Percentiles rank a stretch among this genome's conserved stretches.
Evolutionary conservation across 2,329 filamentous ascomycete species (phyloP).

Genomic region (Aspergillus sp.): DNA sequence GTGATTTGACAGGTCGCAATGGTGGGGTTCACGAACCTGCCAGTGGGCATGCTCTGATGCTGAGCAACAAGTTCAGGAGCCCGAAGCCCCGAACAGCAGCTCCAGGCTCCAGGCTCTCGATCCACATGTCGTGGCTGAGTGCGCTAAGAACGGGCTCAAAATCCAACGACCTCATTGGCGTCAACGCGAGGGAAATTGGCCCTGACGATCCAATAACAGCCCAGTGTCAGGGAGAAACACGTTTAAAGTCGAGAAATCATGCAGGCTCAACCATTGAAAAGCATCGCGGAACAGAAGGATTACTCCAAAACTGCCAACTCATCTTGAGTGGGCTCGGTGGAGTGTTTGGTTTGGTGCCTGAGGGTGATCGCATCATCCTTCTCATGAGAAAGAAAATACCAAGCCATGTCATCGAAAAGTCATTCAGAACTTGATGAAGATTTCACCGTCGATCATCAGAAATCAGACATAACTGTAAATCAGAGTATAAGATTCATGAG

Average conservation of each 20-base stretch:
- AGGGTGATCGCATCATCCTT: not conserved
- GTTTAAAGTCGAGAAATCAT: slow-evolving; percentile 4
- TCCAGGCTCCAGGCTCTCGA: slow-evolving; percentile 8
- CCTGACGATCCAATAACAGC: slow-evolving; percentile 18
- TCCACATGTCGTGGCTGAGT: slow-evolving; percentile 12
- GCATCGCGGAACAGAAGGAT: slow-evolving; percentile 11
- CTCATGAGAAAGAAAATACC: not conserved
- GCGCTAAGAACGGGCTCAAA: slow-evolving; percentile 8
- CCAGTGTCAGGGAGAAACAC: slow-evolving; percentile 4
- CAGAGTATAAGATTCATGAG: not conserved
- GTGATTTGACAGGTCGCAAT: slow-evolving; percentile 20
- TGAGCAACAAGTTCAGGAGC: slow-evolving; percentile 1
- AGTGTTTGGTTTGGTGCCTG: slow-evolving; percentile 2
- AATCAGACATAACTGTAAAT: not conserved
- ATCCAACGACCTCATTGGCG: slow-evolving; percentile 18
- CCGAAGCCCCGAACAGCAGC: slow-evolving; percentile 7
- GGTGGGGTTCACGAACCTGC: slow-evolving; percentile 13
- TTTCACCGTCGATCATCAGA: not conserved
- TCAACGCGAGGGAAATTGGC: slow-evolving; percentile 8
- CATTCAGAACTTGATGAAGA: not conserved
- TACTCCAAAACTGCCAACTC: slow-evolving; percentile 20
- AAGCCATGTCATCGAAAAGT: not conserved
- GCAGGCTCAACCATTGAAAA: not conserved
- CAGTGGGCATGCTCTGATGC: not conserved
- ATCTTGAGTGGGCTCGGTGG: slow-evolving; percentile 18